Percentiles rank a stretch among this genome's conserved stretches.
These are phyloP conservation scores for Aquilaria malaccensis DNA, from an alignment of 345 rosid species.

Conservation along the genomic window DNA sequence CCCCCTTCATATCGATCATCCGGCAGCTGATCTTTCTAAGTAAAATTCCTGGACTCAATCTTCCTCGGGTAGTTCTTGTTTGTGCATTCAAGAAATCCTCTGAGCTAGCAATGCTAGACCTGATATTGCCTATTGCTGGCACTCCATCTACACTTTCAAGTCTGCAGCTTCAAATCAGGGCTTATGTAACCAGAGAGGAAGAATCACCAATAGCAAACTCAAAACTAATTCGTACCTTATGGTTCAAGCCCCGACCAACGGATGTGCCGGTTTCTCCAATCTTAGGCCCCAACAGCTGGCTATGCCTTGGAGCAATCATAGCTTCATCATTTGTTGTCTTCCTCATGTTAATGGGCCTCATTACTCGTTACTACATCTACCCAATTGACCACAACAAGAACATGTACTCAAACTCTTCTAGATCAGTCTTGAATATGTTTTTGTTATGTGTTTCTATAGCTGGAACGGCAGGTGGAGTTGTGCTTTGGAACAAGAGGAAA, in stretches of 20 bases:
- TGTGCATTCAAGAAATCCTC: constrained; percentile 49
- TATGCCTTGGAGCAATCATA: constrained; percentile 62
- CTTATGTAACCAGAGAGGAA: constrained; percentile 64
- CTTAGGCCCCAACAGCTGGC: constrained; percentile 71
- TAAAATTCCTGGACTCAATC: constrained; percentile 23
- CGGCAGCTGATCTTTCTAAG: constrained; percentile 46
- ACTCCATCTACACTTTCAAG: constrained; percentile 25
- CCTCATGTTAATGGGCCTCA: constrained; percentile 46
- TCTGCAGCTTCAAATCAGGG: constrained; percentile 48
- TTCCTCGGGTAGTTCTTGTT: constrained; percentile 43
- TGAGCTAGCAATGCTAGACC: constrained; percentile 63
- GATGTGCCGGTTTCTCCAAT: constrained; percentile 50
- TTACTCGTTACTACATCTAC: constrained; percentile 43
- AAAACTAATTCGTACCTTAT: constrained; percentile 26
- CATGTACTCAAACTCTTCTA: constrained; percentile 21
- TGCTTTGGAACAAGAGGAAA: constrained; percentile 53
- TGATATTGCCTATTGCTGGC: constrained; percentile 45
- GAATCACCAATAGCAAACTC: constrained; percentile 14
- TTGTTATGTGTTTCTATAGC: constrained; percentile 39
- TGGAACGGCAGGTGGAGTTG: constrained; percentile 35
- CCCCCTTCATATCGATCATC: constrained; percentile 75
- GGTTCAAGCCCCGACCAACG: constrained; percentile 49
- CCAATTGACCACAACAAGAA: constrained; percentile 42
- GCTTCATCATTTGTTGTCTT: constrained; percentile 58
- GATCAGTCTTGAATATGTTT: constrained; percentile 30